Base-by-base conservation (phyloP, 306 rosid species). In the Sindora glabra region DNA sequence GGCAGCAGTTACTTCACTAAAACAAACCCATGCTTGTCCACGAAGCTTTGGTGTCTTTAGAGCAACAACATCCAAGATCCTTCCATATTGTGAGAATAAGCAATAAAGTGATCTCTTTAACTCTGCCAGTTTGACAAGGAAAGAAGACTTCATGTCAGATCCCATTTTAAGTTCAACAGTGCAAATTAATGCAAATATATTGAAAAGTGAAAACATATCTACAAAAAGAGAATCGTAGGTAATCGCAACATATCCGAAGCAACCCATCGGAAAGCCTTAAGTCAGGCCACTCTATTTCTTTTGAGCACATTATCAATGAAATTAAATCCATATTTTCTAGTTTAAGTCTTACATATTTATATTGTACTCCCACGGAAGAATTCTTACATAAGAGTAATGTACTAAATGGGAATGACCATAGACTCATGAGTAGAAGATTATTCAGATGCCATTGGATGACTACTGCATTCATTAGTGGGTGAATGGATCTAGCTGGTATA, bases 21-120 rank as follows among this genome's bases (percentile, higher is more conserved):
- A 94, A 45, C 88, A 90, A 75, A 94, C 88, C 99, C 97, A 94
- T 8, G 99, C 99, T 72, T 94, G 99, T 2, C 99, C 99, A 44
- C 94, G 85, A 67, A 94, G 97, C 78, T 73, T 84, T 44, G 88
- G 70, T 3, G 99, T 94, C 89, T 89, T 94, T 61, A 94, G 69
- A 64, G 96, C 96, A 71, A 94, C 89, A 57, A 94, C 95, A 12
- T 94, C 97, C 76, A 94, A 75, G 58, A 94, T 89, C 49, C 85
- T 89, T 65, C 99, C 99, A 80, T 86, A 94, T 68, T 89, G 99
- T 65, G 99, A 94, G 81, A 94, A 94, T 56, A 94, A 80, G 76
- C 90, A 80, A 66, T 94, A 94, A 12, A 94, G 74, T 13, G 97
- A 84, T 74, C 99, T 86, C 87, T 94, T 94, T 77, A 94, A 83